Conservation (phyloP, 192 early-diverging fungal species). For the Rhizophagus prolifer region DNA sequence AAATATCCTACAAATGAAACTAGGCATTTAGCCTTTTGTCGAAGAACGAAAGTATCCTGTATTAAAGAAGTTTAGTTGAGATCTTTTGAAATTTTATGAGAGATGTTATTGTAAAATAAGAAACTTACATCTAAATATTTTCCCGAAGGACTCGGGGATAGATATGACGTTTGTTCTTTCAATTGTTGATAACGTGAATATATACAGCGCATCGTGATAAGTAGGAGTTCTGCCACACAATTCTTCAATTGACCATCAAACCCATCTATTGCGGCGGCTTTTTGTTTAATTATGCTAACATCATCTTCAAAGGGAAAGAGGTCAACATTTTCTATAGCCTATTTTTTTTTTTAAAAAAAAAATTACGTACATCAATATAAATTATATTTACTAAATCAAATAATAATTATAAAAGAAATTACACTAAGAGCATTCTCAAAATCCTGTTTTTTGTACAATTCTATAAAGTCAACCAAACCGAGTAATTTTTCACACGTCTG, state of each 20-base stretch:
- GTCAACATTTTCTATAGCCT: constrained; percentile 62
- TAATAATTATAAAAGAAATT: constrained; percentile 17
- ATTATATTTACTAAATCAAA: constrained; percentile 31
- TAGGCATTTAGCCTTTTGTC: constrained; percentile 7
- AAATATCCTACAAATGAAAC: constrained; percentile 22
- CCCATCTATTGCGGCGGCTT: constrained; percentile 62
- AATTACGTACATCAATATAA: constrained; percentile 30
- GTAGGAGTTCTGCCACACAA: constrained; percentile 74
- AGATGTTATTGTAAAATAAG: neutral
- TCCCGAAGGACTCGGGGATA: neutral
- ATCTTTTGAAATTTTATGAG: neutral
- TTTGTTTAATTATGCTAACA: constrained; percentile 53
- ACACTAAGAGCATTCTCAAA: constrained; percentile 15
- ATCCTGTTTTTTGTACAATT: constrained; percentile 20
- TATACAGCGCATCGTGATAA: constrained; percentile 70
- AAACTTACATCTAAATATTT: constrained; percentile 14
- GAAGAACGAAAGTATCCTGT: constrained; percentile 1
- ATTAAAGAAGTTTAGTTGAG: neutral
- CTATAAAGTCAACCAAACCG: constrained; percentile 17
- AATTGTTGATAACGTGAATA: constrained; percentile 56
- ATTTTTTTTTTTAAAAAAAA: constrained; percentile 60
- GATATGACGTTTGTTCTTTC: constrained; percentile 34
- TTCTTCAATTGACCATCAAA: constrained; percentile 70
- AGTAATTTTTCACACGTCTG: constrained; percentile 5
- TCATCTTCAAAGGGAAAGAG: constrained; percentile 67